phyloP scores from a whole-genome alignment of 805 yeast genomes.

The Yarrowia sp. region DNA sequence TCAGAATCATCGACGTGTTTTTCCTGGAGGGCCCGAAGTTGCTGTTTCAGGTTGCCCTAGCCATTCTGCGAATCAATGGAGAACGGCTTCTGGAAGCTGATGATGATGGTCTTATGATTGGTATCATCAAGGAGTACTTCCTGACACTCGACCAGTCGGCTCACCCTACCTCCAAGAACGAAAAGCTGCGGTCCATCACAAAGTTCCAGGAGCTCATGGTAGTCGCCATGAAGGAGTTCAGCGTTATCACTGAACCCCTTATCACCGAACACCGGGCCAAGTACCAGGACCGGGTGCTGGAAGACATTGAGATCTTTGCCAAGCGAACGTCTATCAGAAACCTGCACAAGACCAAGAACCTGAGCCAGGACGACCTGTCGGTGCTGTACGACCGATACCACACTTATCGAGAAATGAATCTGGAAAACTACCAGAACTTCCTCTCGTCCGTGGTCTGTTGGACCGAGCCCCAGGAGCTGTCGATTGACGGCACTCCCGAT shows the following conservation, averaged over 20 bases:
- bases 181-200: conserved; percentile 63
- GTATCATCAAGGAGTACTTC: conserved; percentile 79
- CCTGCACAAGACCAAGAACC: conserved; percentile 66
- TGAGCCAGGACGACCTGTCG: conserved; percentile 57
- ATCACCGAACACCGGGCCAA: conserved; percentile 65
- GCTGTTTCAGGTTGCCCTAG: conserved; percentile 88
- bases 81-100: conserved; percentile 72
- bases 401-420: conserved; percentile 57
- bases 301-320: conserved; percentile 83
- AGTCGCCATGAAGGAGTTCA: conserved; percentile 88
- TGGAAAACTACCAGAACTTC: conserved; percentile 65
- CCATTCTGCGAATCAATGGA: conserved; percentile 83
- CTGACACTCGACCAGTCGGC: conserved; percentile 72
- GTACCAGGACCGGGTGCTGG: conserved; percentile 72
- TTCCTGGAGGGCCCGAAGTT: conserved; percentile 86
- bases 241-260: conserved; percentile 69
- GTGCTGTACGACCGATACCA: conserved; percentile 83
- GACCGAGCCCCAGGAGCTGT: conserved; percentile 40
- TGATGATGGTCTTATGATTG: conserved; percentile 91
- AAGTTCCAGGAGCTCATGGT: conserved; percentile 87
- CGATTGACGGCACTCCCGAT: conserved; percentile 35
- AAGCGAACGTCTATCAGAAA: conserved; percentile 89
- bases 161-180: conserved; percentile 65
- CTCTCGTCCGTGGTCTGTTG: conserved; percentile 80
- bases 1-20: conserved; percentile 84